Base-by-base conservation (phyloP, 2,329 filamentous ascomycete species). In the Penicillium decumbens region DNA sequence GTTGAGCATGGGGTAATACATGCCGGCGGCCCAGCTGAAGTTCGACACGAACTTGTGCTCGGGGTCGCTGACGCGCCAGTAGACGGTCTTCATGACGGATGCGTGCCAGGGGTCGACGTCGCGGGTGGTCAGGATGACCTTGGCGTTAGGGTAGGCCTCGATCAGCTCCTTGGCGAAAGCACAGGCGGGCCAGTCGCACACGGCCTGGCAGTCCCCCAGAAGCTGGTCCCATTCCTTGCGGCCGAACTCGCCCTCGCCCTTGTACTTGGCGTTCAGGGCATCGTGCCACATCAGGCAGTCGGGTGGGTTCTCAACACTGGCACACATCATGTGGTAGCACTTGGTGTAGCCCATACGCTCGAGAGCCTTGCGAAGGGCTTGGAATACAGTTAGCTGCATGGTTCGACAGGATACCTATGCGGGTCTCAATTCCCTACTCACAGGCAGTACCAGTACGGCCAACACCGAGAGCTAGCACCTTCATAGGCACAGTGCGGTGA, bases 291-390 rank as follows among this genome's bases (percentile, higher is more conserved):
- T 80, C 37, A 85, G 73, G 47, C 80, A 81, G 62, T 87, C 84
- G 23, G 79, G 80, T 9, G 81, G 81, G 69, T 85, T 87, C 71
- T 87, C 83, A 52, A 85, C 80, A 51, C 79, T 82, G 57, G 80
- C 81, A 60, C 78, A 83, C 80, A 85, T 84, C 83, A 86, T 86
- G 74, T 88, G 85, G 75, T 88, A 87, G 52, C 80, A 84, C 67
- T 85, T 81, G 59, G 79, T 73, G 66, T 83, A 87, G 54, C 84
- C 84, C 35, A 88, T 76, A 59, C 81, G 75, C 63, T 83, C 78
- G 65, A 88, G 77, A 18, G 85, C 84, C 38, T 78, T 79, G 53
- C 83, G 78, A 63, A 87, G 79, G 38, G 83, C 80, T 83, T 20
- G 13, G 15, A 20, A 37, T 2, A 12, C 8, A 10, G 15, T 37